phyloP scores from a whole-genome alignment of 1,139 yeast genomes.

The Arxiozyma heterogenica region DNA sequence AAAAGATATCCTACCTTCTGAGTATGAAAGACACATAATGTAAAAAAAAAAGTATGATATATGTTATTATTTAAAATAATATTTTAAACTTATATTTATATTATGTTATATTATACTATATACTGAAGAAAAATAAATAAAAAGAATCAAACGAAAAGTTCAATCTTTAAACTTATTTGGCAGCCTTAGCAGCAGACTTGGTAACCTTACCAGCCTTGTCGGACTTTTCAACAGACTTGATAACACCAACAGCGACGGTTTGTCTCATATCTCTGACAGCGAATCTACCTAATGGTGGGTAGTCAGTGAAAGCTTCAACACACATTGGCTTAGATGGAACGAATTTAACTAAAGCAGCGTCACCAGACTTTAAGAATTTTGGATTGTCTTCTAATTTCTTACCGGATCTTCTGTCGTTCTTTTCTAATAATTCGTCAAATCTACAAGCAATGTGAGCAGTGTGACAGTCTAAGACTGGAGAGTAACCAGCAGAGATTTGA shows the following conservation, averaged over 20 bases:
- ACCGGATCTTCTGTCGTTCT: conserved; percentile 94
- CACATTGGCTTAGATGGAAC: conserved; percentile 95
- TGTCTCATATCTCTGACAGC: conserved; percentile 99
- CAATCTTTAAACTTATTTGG: conserved; percentile 49
- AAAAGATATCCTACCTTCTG: too few species aligned
- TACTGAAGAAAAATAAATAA: too few species aligned
- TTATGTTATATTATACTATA: too few species aligned
- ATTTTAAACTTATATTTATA: too few species aligned
- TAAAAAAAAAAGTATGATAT: too few species aligned
- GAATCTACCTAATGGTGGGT: conserved; percentile 98
- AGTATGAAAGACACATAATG: too few species aligned
- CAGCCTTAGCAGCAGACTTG: conserved; percentile 99
- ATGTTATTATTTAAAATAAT: too few species aligned
- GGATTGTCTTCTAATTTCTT: conserved; percentile 76
- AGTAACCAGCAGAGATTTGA: conserved; percentile 87
- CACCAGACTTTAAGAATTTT: conserved; percentile 87
- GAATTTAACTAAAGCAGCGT: conserved; percentile 87
- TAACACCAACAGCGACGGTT: conserved; percentile 99
- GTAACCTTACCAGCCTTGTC: conserved; percentile 95
- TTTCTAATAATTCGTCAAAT: conserved; percentile 73
- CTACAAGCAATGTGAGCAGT: conserved; percentile 93
- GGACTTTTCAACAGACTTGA: conserved; percentile 95
- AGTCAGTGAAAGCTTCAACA: conserved; percentile 93
- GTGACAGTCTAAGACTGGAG: conserved; percentile 82
- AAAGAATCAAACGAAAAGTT: too few species aligned